These are phyloP conservation scores for Aegilops bicornis DNA, from an alignment of 176 grass and related monocot genomes.

Conservation along the genomic window DNA sequence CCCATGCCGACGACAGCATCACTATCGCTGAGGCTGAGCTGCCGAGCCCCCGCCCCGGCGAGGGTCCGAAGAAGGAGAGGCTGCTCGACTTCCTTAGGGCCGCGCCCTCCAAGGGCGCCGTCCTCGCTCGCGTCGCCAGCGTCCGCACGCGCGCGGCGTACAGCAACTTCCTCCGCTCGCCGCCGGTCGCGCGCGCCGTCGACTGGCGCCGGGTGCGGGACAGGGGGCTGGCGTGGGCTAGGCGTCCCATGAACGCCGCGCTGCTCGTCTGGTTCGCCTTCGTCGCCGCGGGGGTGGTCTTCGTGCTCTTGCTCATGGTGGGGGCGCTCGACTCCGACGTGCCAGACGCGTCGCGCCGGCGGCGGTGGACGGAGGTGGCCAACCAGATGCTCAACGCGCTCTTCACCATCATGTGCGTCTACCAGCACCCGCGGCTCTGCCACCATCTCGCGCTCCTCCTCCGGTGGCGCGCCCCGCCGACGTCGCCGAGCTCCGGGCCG, in stretches of 20 bases:
- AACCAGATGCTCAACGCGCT: slow-evolving; percentile 80
- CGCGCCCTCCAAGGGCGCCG: slow-evolving; percentile 18
- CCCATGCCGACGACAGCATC: background rate
- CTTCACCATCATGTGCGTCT: slow-evolving; percentile 86
- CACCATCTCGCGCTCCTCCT: slow-evolving; percentile 60
- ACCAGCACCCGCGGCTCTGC: slow-evolving; percentile 64
- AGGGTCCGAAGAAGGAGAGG: slow-evolving; percentile 22
- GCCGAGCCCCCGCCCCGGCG: background rate
- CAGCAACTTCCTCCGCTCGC: slow-evolving; percentile 6
- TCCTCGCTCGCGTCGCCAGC: slow-evolving; percentile 21
- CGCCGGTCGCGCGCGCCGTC: slow-evolving; percentile 37
- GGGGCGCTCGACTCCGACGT: slow-evolving; percentile 62
- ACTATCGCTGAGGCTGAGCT: background rate
- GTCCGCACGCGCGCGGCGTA: background rate
- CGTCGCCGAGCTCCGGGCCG: slow-evolving; percentile 27
- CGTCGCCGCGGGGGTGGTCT: slow-evolving; percentile 36
- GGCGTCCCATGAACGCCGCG: slow-evolving; percentile 51
- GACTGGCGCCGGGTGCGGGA: slow-evolving; percentile 41
- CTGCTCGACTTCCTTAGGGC: slow-evolving; percentile 56
- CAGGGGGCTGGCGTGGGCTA: slow-evolving; percentile 40
- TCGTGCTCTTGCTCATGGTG: slow-evolving; percentile 71
- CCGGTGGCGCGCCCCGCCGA: slow-evolving; percentile 40
- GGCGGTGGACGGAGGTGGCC: slow-evolving; percentile 56
- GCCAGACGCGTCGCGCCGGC: slow-evolving; percentile 30
- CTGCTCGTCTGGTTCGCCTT: slow-evolving; percentile 59